Evolutionary conservation across 352 stramenopile species (phyloP).

Genomic region (Blastocystis sp.): DNA sequence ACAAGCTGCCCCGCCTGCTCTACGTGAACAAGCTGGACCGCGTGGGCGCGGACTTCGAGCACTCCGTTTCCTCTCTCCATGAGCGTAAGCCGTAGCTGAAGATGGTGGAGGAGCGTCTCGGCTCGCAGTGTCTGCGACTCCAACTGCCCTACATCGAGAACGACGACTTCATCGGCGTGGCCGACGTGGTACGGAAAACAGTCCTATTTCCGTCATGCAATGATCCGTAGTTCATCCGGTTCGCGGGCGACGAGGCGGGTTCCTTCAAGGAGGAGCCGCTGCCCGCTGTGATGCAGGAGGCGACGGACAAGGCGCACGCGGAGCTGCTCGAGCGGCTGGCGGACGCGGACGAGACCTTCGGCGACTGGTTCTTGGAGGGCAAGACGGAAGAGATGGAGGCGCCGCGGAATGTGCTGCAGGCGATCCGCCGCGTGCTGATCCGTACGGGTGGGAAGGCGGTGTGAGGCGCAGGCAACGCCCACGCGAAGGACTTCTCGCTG

Average conservation of each 20-base stretch:
- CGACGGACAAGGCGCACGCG: conserved; percentile 87
- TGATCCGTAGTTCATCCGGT: not conserved
- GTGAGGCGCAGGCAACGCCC: not conserved
- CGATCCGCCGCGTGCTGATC: conserved; percentile 22
- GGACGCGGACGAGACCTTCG: conserved; percentile 95
- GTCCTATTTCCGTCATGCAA: not conserved
- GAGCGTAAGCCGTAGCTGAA: conserved; percentile 72
- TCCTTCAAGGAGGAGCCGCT: not conserved
- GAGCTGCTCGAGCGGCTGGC: conserved; percentile 87
- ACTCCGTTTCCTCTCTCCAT: conserved; percentile 70
- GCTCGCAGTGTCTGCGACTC: not conserved
- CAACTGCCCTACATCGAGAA: conserved; percentile 30
- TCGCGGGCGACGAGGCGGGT: not conserved
- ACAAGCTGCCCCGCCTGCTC: conserved; percentile 92
- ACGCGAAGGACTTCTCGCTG: not conserved
- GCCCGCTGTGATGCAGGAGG: conserved; percentile 81
- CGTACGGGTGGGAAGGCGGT: not conserved
- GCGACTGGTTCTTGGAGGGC: conserved; percentile 87
- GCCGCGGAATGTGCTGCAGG: not conserved
- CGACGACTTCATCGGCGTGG: conserved; percentile 3
- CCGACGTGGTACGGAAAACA: conserved; percentile 13
- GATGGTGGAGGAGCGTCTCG: conserved; percentile 76
- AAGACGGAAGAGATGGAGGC: not conserved
- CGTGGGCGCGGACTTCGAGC: conserved; percentile 82
- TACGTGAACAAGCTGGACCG: conserved; percentile 99